Base-by-base conservation (phyloP, 2,329 filamentous ascomycete species). In the Beauveria varroae region DNA sequence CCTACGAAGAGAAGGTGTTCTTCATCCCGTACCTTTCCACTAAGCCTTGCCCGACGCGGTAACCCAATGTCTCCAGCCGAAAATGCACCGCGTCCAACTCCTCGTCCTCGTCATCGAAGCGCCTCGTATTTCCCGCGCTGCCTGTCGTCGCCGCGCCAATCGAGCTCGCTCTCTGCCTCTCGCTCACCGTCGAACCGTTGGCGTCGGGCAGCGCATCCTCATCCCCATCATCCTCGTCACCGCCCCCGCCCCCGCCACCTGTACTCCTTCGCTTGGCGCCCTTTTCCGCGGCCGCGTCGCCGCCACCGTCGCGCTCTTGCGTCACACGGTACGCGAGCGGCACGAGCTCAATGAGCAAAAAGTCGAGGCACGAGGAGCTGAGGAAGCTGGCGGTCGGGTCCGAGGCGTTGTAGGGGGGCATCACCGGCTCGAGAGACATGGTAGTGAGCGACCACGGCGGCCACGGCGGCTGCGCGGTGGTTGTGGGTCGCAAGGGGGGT, bases 271-370 rank as follows among this genome's bases (percentile, higher is more conserved):
- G 18, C 10, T 37, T 26, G 14, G 40, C 37, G 8, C 10, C 47
- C 26, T 64, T 59, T 12, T 66, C 34, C 10, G 62, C 65, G 54
- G 63, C 59, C 57, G 67, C 67, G 63, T 79, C 73, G 63, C 81
- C 74, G 57, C 75, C 72, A 34, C 76, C 77, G 62, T 86, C 84
- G 5, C 91, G 80, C 70, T 95, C 88, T 70, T 87, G 84, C 24
- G 91, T 87, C 64, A 98, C 82, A 66, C 95, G 87, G 75, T 96
- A 91, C 5, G 93, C 90, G 80, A 98, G 88, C 44, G 95, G 95
- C 18, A 99, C 95, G 60, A 99, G 85, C 78, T 99, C 95, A 72
- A 98, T 98, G 68, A 99, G 85, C 61, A 99, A 85, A 68, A 99
- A 89, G 75, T 99, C 95, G 69, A 99, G 86, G 73, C 90, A 92